Base-by-base conservation (phyloP, 345 rosid species). In the Lepidium aucheri region DNA sequence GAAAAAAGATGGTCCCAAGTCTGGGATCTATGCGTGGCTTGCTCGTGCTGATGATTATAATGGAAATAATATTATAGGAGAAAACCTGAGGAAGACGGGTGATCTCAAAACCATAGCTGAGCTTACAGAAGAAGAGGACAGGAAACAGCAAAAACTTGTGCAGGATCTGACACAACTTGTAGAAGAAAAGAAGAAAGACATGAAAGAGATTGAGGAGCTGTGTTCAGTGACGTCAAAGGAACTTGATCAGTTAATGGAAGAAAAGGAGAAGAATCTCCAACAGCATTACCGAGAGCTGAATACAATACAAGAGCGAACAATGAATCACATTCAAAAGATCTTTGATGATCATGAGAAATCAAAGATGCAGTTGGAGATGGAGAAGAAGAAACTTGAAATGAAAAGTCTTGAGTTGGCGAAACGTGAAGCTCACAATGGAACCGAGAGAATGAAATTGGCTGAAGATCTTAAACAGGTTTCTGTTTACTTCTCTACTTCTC, bases 41-140 rank as follows among this genome's bases (percentile, higher is more conserved):
- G 99, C 97, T 13, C 89, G 92, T 34, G 81, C 88, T 43, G 90
- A 86, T 55, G 99, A 93, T 63, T 93, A 86, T 39, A 85, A 76
- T n/a, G 77, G 85, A 5, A 80, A 59, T 24, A 79, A 72, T 66
- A 85, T 93, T 5, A 59, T 90, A 1, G 98, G 96, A 46, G 93
- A 87, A 6, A 82, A 90, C 65, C 60, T 93, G 52, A 79, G 85
- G 67, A 93, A 81, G 78, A 80, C 67, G 40, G 82, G 92, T 39
- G 91, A 88, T 74, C 84, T 86, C 40, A 90, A 79, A 76, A 84
- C 93, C 46, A 83, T 94, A 57, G 81, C 92, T 40, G 96, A 84
- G 56, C 76, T 90, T 26, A 81, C 79, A 75, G 87, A 88, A 74
- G 95, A 94, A 73, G 99, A 94, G 76, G 79, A 82, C 11, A 72